These are phyloP conservation scores for Knoxia roxburghii DNA, from an alignment of 257 asterid genomes.

Conservation along the genomic window DNA sequence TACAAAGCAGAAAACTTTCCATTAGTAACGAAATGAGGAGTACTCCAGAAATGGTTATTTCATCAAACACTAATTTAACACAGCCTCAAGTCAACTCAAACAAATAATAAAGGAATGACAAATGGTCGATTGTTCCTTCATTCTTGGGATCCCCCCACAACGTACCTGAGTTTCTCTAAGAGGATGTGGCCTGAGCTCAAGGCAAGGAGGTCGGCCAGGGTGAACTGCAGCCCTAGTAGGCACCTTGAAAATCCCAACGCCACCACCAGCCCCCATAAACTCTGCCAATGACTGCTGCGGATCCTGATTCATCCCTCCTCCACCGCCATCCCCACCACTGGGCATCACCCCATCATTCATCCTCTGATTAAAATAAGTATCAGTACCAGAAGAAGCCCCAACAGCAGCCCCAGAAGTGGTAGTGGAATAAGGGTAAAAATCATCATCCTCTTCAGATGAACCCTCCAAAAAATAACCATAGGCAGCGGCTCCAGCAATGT, in stretches of 20 bases:
- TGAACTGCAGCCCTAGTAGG: conserved; percentile 62
- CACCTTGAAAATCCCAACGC: conserved; percentile 53
- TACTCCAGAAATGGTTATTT: background rate
- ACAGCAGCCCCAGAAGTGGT: background rate
- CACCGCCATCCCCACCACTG: background rate
- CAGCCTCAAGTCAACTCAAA: background rate
- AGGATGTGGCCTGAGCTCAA: conserved; percentile 84
- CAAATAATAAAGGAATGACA: background rate
- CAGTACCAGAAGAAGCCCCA: conserved; percentile 18
- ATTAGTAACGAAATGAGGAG: background rate
- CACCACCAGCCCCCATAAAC: conserved; percentile 56
- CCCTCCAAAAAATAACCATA: conserved; percentile 9
- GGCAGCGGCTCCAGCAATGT: conserved; percentile 1
- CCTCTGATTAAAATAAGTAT: conserved; percentile 5
- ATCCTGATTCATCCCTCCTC: conserved; percentile 3
- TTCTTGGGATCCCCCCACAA: conserved; percentile 19
- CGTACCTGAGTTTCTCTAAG: conserved; percentile 67
- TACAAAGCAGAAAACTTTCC: background rate
- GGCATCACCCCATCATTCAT: conserved; percentile 5
- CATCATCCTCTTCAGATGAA: conserved; percentile 39
- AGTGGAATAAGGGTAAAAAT: conserved; percentile 55
- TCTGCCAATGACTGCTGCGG: conserved; percentile 43
- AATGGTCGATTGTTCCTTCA: too few relatives aligned
- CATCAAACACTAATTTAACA: background rate
- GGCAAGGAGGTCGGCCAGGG: conserved; percentile 54